Evolutionary conservation across 768 basidiomycete genomes (phyloP), one percentile per base, ranked within the genome.

Genomic region (Clathrus columnatus): DNA sequence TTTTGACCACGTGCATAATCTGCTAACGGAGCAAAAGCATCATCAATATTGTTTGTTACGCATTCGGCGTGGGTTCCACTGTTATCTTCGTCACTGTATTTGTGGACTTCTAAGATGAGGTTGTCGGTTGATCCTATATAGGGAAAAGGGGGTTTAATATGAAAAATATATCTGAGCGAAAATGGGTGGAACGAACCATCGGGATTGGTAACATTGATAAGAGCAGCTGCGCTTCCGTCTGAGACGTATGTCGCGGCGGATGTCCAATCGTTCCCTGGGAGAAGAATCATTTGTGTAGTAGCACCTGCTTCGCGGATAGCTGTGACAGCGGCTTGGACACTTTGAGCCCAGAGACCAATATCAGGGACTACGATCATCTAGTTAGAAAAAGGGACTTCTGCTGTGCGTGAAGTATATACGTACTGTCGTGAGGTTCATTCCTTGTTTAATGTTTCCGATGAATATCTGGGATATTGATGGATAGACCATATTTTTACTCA

Each of bases 71-170:
- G 60, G 18, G 75, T 73, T 55, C 70, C 75, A 24, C 65, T 73
- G 62, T 74, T 76, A 60, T 82, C 79, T 16, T 61, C 68, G 64
- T 83, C 81, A 48, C 80, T 74, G 67, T 82, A 83, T 62, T 80
- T 77, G 72, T 83, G 82, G 2, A 82, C 80, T 60, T 84, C 82
- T 61, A 83, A 75, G 56, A 83, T 67, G 42, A 83, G 72, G 61
- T 71, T 70, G 16, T 59, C 57, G n/a, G 53, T 57, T 24, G 57
- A 50, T 4, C 59, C 60, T 28, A 36, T 14, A 32, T 3, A 6
- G 23, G 54, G 56, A 21, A 28, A 7, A 29, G 27, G 20, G 21
- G 30, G 27, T 28, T 23, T 28, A 23, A 29, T 21, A 5, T 24
- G 18, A 11, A 30, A 5, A 36, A n/a, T 7, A 7, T 7, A 16